A percentile compares a stretch with the other conserved stretches of the same genome.
Evolutionary conservation across 257 asterid species (phyloP).

Genomic region (Solanum dulcamara): DNA sequence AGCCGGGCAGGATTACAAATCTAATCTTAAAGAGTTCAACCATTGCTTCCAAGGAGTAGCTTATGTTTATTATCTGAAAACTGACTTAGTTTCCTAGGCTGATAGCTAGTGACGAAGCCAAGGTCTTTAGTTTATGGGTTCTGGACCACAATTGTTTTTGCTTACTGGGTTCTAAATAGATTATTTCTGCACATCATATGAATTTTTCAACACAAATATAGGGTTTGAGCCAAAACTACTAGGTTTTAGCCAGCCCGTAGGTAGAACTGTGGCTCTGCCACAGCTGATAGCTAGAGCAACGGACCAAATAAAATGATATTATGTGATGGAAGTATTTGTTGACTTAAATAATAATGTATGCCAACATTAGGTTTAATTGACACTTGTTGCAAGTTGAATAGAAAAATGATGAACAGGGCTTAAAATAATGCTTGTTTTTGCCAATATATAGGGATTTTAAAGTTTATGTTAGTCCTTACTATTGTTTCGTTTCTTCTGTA

Average conservation of each 20-base stretch:
- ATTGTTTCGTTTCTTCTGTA: constrained; percentile 18
- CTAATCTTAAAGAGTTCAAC: not conserved
- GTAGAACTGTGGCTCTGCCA: not conserved
- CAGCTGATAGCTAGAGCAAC: not conserved
- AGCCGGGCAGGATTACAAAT: not conserved
- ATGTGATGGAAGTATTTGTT: not conserved
- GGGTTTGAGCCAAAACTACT: not conserved
- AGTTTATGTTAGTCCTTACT: not conserved
- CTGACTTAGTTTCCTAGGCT: not conserved
- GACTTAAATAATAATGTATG: not conserved
- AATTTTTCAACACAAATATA: not conserved
- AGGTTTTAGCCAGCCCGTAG: not conserved
- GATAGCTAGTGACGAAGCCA: not conserved
- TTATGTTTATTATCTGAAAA: not conserved
- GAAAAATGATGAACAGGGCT: not conserved
- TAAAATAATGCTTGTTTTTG: not conserved
- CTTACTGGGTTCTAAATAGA: not conserved
- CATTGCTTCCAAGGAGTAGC: not conserved
- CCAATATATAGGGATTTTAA: not conserved
- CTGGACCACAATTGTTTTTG: not conserved
- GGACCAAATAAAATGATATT: not conserved
- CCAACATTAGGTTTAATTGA: not conserved
- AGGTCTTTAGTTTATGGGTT: not conserved
- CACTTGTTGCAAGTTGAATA: not conserved
- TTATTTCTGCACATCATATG: not conserved